Evolutionary conservation across 345 rosid genomes (phyloP), one percentile per base, ranked within the genome.

Genomic region (Aquilaria sinensis): DNA sequence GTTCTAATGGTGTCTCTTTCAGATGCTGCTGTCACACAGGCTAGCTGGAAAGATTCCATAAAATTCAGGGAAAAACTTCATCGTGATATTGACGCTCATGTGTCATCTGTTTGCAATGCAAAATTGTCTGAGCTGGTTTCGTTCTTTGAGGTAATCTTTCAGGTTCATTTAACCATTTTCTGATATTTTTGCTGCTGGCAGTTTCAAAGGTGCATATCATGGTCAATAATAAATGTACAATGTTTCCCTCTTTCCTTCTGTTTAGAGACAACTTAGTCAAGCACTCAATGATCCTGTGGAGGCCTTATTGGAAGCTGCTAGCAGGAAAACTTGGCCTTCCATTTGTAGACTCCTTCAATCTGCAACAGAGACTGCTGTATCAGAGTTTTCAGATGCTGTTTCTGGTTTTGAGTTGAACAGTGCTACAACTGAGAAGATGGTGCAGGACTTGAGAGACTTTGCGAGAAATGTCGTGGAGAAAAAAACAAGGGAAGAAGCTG

Each of bases 401-500:
- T 60, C 86, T 65, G 61, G 82, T 74, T 88, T 88, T 73, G 85
- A 83, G 83, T 66, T 85, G 74, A 86, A 83, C 62, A 70, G 56
- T 37, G 65, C 68, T 31, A 63, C 65, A 32, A 33, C 64, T 68
- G 80, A 80, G 61, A 70, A 47, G 60, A 74, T 75, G 82, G 76
- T 82, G 72, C 79, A 75, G 71, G 75, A 75, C 60, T 67, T 88
- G 57, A 76, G 78, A 67, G 70, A 78, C 33, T 71, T 62, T 73
- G 82, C 90, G 48, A 77, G 77, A 70, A 74, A 77, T 68, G 45
- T 88, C 54, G 88, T 85, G 57, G 83, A 74, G 81, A 85, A 80
- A 66, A 88, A 82, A 51, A 85, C 92, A 34, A 88, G 80, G 76
- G 88, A 88, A 75, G 86, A 80, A 67, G 90, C 96, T 47, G 84